Percentiles rank a stretch among this genome's conserved stretches.
Conservation (phyloP, 352 stramenopile genomes). For the Phytophthora tubulina region DNA sequence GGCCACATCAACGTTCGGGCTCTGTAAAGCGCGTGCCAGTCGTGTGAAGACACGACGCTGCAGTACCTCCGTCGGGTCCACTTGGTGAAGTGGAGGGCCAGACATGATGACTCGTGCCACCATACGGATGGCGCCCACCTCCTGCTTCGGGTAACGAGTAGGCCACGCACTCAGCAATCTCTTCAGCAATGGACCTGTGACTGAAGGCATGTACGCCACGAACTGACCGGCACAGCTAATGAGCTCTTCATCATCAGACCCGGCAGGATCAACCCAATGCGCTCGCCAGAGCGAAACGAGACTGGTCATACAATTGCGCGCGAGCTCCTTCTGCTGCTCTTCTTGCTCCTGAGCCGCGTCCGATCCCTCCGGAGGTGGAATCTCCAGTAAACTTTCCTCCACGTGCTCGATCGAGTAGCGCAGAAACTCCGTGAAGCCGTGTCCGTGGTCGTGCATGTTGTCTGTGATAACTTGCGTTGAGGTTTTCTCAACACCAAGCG, state of each 20-base stretch:
- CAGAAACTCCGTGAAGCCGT: conserved; percentile 85
- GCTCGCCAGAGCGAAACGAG: conserved; percentile 75
- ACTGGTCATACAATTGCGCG: conserved; percentile 77
- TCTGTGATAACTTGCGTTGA: conserved; percentile 53
- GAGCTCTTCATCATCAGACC: conserved; percentile 87
- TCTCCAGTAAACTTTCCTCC: conserved; percentile 47
- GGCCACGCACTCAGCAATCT: conserved; percentile 75
- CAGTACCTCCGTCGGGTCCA: conserved; percentile 48
- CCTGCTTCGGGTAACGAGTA: conserved; percentile 66
- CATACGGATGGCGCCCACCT: conserved; percentile 85
- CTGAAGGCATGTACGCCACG: conserved; percentile 82
- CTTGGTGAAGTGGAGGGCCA: conserved; percentile 64
- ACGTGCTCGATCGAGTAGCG: conserved; percentile 88
- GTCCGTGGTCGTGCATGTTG: conserved; percentile 77
- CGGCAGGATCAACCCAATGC: conserved; percentile 79
- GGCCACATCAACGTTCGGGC: conserved; percentile 72
- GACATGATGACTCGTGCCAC: conserved; percentile 88
- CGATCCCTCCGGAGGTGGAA: conserved; percentile 23
- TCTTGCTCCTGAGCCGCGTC: conserved; percentile 38
- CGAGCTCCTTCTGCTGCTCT: conserved; percentile 55
- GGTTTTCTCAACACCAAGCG: conserved; percentile 69
- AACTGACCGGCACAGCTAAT: conserved; percentile 86
- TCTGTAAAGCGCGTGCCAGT: conserved; percentile 67
- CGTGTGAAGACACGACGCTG: conserved; percentile 64
- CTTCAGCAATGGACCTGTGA: conserved; percentile 59